These are phyloP conservation scores for Vigna mungo DNA, from an alignment of 306 rosid genomes.

Conservation along the genomic window DNA sequence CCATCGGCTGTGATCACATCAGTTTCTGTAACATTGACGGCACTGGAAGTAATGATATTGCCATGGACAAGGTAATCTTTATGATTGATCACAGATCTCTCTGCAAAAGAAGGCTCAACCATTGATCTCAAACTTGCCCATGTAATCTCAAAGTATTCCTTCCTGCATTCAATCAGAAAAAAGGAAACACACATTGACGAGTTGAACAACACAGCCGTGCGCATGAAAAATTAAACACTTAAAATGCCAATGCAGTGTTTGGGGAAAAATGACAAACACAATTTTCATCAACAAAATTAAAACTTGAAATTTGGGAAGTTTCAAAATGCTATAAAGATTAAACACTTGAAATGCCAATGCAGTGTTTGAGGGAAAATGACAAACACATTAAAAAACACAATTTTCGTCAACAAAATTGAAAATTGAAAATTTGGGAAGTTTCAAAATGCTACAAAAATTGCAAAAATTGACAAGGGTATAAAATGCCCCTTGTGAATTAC, in stretches of 20 bases:
- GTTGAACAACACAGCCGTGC: not conserved
- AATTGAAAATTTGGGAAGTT: slow-evolving; percentile 18
- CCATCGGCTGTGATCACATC: slow-evolving; percentile 73
- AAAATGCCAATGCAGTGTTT: not conserved
- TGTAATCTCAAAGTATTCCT: slow-evolving; percentile 87
- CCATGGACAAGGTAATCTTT: slow-evolving; percentile 64
- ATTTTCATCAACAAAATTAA: slow-evolving; percentile 21
- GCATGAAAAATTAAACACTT: slow-evolving; percentile 1
- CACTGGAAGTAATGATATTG: slow-evolving; percentile 55
- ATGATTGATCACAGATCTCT: slow-evolving; percentile 69
- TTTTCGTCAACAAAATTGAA: slow-evolving; percentile 11
- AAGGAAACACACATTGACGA: not conserved
- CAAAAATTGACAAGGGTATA: not conserved
- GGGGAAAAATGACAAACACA: slow-evolving; percentile 8
- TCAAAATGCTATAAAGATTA: not conserved
- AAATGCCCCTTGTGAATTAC: not conserved
- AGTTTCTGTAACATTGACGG: slow-evolving; percentile 55
- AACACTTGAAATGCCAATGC: not conserved
- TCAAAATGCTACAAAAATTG: not conserved
- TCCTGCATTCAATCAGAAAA: slow-evolving; percentile 56
- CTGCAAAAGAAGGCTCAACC: slow-evolving; percentile 82
- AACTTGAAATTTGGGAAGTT: slow-evolving; percentile 28
- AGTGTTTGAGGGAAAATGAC: not conserved
- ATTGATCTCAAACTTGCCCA: slow-evolving; percentile 80
- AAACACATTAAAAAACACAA: slow-evolving; percentile 18